Conservation (phyloP, 176 grass and related monocot genomes). For the Carex myosuroides region DNA sequence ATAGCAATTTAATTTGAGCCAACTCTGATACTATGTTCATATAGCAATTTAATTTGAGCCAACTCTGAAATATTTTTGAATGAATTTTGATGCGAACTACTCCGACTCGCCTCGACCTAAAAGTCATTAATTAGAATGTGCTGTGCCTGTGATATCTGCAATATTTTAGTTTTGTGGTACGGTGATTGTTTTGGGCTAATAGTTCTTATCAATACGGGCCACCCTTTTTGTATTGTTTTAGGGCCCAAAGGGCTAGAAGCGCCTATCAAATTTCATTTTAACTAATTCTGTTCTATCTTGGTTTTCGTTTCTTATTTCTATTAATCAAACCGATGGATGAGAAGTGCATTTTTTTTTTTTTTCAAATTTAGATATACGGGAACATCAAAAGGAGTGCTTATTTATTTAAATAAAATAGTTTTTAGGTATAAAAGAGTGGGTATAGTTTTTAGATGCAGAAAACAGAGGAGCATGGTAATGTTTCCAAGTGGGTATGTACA, state of each 20-base stretch:
- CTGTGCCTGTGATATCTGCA: too few relatives aligned
- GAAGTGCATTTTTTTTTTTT: background rate
- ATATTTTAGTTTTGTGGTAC: background rate
- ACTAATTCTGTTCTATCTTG: too few relatives aligned
- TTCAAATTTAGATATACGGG: background rate
- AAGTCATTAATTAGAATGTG: too few relatives aligned
- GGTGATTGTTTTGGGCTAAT: background rate
- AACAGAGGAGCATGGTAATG: background rate
- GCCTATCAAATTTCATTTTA: background rate
- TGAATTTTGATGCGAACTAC: too few relatives aligned
- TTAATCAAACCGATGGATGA: background rate
- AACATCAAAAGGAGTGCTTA: background rate
- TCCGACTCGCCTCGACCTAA: too few relatives aligned
- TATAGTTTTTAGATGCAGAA: background rate
- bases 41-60: too few relatives aligned
- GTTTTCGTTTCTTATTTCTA: background rate
- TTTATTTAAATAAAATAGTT: background rate
- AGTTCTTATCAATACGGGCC: background rate
- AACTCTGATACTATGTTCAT: too few relatives aligned
- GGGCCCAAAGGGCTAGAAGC: background rate
- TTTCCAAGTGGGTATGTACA: background rate
- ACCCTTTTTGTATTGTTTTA: background rate
- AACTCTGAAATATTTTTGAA: too few relatives aligned
- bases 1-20: background rate
- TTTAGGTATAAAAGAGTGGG: background rate